Evolutionary conservation across 1,139 yeast species (phyloP), one percentile per base, ranked within the genome.

Genomic region (Candida labiduridarum): DNA sequence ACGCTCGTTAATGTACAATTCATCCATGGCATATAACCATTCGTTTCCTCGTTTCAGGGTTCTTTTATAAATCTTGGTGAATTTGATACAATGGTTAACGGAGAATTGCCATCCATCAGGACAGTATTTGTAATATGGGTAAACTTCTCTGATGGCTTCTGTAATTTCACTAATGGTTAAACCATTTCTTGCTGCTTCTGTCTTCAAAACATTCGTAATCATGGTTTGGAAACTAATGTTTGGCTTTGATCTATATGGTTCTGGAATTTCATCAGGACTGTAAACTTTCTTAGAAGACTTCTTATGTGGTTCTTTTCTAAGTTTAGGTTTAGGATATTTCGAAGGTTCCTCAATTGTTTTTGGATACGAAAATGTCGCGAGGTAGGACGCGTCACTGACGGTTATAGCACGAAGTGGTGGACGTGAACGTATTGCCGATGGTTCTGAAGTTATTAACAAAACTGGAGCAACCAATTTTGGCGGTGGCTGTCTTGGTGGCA

Each of bases 101-200:
- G 96, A 83, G 62, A 89, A 86, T 69, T 94, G 99, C 99, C 99
- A 94, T 2, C 98, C 98, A 66, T 91, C 96, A 1, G 96, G 91
- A 62, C 97, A 91, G 68, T 89, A 94, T 62, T 86, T 82, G 68
- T 89, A 94, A 68, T 89, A 94, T 1, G 98, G 99, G 66, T 88
- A 92, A 10, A 87, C 70, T 40, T 89, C 96, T 63, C 88, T 88
- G 47, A 94, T 89, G 1, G 91, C 89, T 49, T 87, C 89, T 65
- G 89, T 87, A 43, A 94, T 89, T 57, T 91, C 97, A 11, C 89
- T 83, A 45, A 94, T 71, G 0, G 96, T 87, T 80, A 90, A 81
- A 44, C 81, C 78, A 43, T 72, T 76, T 4, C 82, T 79, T 1
- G 83, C 80, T 1, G 85, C 80, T 56, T 79, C 79, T 33, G 85